Evolutionary conservation across 163 green algal species (phyloP), one percentile per base, ranked within the genome.

Genomic region (Smithsoniella earleae): DNA sequence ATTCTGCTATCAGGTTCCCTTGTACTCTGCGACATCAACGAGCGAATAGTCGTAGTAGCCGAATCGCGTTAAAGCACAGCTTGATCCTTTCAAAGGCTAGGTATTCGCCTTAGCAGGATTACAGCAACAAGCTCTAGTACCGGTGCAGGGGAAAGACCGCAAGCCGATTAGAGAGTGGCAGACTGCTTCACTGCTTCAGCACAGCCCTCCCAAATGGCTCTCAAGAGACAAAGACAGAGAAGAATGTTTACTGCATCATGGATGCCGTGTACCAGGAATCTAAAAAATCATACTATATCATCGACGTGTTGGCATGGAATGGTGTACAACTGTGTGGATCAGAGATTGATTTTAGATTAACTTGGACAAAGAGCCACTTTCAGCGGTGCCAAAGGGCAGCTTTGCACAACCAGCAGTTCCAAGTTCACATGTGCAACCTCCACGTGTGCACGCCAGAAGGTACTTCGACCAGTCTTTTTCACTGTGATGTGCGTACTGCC

Each of bases 231-330:
- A 33, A 34, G 0, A 69, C 18, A 4, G 34, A 3, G 20, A 33
- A 33, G n/a, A 30, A 34, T 4, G 58, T 38, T 4, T 69, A 45
- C 58, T 69, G 27, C 16, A 69, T 69, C 40, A 45, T 69, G 22
- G 58, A 69, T 69, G n/a, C 58, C 28, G 58, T 69, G 16, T 69
- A 45, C 58, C 20, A 34, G 16, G 58, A 69, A 40, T 4, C 20
- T 0, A 31, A 69, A 5, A 4, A 3, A 30, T 25, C 58, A 34
- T 69, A 69, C 58, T 34, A 69, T 13, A 38, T 69, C 16, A 31
- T 69, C 30, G 58, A 69, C 25, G 58, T 69, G 25, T 33, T 69
- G n/a, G 58, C 58, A 5, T 69, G 58, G 58, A 69, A 69, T 13
- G 58, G 58, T 5, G 58, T 69, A 31, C 58, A 69, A 8, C 58